Evolutionary conservation across 495 filamentous ascomycete genomes (phyloP).

Genomic region (Hypoxylon intermedium): DNA sequence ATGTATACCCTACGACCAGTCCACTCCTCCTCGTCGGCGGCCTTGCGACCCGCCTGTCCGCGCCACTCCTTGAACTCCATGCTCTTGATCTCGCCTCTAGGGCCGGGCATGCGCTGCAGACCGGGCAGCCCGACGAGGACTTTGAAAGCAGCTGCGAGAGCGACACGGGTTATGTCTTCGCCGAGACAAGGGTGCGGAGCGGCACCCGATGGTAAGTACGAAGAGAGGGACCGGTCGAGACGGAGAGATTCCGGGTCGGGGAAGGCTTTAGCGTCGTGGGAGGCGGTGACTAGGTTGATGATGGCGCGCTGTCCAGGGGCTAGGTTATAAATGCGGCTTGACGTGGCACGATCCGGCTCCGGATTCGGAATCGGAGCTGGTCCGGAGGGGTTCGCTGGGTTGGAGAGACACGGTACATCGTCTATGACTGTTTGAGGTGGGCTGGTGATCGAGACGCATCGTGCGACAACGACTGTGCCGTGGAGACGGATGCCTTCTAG

Average conservation of each 20-base stretch:
- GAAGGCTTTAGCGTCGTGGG: conserved; percentile 67
- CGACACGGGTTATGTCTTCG: conserved; percentile 62
- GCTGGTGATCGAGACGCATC: conserved; percentile 49
- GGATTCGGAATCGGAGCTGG: conserved; percentile 32
- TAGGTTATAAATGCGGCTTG: conserved; percentile 24
- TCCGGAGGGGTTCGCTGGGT: conserved; percentile 11
- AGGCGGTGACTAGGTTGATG: conserved; percentile 63
- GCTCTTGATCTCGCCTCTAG: conserved; percentile 65
- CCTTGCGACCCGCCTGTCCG: conserved; percentile 36
- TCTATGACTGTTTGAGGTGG: conserved; percentile 57
- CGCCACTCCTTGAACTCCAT: conserved; percentile 58
- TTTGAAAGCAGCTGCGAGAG: conserved; percentile 61
- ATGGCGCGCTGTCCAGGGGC: conserved; percentile 44
- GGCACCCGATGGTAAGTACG: conserved; percentile 70
- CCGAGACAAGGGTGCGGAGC: conserved; percentile 67
- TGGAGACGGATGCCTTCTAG: conserved; percentile 70
- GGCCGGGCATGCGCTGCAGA: conserved; percentile 66
- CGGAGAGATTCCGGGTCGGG: conserved; percentile 67
- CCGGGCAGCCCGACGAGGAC: conserved; percentile 34
- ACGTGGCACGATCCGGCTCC: background rate
- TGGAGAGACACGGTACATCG: conserved; percentile 50
- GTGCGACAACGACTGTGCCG: conserved; percentile 64
- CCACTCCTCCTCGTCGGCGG: conserved; percentile 26
- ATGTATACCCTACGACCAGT: conserved; percentile 68
- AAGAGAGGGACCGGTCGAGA: conserved; percentile 66